phyloP scores from a whole-genome alignment of 1,139 yeast species.

The Pichia sp. region DNA sequence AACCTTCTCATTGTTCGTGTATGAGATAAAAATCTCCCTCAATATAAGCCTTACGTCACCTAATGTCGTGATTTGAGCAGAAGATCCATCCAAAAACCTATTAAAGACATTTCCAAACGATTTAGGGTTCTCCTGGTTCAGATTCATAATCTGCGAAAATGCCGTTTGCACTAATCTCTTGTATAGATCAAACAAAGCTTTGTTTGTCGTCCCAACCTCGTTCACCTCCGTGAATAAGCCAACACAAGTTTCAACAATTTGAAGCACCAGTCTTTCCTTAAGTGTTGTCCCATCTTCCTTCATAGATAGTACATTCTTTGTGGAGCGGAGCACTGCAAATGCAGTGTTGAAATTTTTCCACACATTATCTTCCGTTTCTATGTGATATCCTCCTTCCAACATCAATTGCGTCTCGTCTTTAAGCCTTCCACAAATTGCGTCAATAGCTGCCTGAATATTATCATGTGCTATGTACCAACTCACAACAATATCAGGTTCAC shows the following conservation, averaged over 20 bases:
- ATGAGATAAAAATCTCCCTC: conserved; percentile 57
- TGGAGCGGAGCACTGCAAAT: conserved; percentile 30
- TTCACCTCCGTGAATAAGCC: conserved; percentile 27
- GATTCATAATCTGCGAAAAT: conserved; percentile 43
- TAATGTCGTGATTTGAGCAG: conserved; percentile 36
- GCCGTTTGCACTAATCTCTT: conserved; percentile 44
- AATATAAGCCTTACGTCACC: conserved; percentile 57
- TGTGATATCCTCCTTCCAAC: conserved; percentile 3
- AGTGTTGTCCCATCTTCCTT: conserved; percentile 11
- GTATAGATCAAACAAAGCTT: conserved; percentile 26
- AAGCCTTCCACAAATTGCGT: conserved; percentile 17
- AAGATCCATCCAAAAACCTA: conserved; percentile 37
- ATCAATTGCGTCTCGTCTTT: conserved; percentile 18
- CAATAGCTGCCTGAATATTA: conserved; percentile 15
- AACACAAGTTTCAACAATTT: conserved; percentile 22
- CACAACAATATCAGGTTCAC: conserved; percentile 26
- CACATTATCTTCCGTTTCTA: conserved; percentile 15
- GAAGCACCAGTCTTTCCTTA: conserved; percentile 20
- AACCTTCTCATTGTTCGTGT: conserved; percentile 55
- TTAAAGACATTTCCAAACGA: conserved; percentile 47
- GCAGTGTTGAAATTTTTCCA: conserved; percentile 32
- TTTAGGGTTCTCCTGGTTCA: conserved; percentile 18
- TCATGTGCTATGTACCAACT: conserved; percentile 16
- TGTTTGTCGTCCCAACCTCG: conserved; percentile 3
- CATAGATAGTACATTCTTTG: conserved; percentile 1